Conservation (phyloP, 768 basidiomycete genomes). For the Royoungia palumana region DNA sequence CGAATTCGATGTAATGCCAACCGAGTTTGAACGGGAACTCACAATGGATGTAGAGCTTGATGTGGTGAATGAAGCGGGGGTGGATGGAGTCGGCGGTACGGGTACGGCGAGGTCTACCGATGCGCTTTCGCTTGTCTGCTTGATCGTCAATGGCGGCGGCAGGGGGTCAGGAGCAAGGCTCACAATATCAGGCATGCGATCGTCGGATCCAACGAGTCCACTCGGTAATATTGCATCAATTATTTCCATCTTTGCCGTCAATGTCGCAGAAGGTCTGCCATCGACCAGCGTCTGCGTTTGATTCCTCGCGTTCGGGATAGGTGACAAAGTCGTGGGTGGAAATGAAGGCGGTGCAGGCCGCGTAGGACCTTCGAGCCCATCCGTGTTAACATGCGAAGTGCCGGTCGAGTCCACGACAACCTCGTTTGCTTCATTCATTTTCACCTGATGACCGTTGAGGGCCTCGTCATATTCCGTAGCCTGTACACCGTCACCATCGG, state of each 20-base stretch:
- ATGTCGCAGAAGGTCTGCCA: slow-evolving; percentile 5
- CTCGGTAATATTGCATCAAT: slow-evolving; percentile 21
- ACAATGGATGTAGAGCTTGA: slow-evolving; percentile 21
- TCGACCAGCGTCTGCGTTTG: slow-evolving; percentile 9
- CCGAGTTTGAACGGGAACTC: slow-evolving; percentile 28
- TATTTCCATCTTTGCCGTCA: slow-evolving; percentile 26
- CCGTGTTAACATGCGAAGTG: background rate
- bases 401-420: background rate
- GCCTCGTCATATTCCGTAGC: background rate
- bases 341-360: background rate
- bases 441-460: slow-evolving; percentile 9
- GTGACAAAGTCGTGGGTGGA: background rate
- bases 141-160: slow-evolving; percentile 29
- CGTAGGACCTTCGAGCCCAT: slow-evolving; percentile 2
- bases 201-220: slow-evolving; percentile 17
- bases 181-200: slow-evolving; percentile 19
- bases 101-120: background rate
- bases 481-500: background rate
- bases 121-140: slow-evolving; percentile 17
- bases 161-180: slow-evolving; percentile 31
- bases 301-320: slow-evolving; percentile 1
- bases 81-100: background rate
- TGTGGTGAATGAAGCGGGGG: slow-evolving; percentile 16
- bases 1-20: slow-evolving; percentile 10
- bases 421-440: slow-evolving; percentile 7